phyloP scores from a whole-genome alignment of 78 protist genomes.

The Bodo saltans region DNA sequence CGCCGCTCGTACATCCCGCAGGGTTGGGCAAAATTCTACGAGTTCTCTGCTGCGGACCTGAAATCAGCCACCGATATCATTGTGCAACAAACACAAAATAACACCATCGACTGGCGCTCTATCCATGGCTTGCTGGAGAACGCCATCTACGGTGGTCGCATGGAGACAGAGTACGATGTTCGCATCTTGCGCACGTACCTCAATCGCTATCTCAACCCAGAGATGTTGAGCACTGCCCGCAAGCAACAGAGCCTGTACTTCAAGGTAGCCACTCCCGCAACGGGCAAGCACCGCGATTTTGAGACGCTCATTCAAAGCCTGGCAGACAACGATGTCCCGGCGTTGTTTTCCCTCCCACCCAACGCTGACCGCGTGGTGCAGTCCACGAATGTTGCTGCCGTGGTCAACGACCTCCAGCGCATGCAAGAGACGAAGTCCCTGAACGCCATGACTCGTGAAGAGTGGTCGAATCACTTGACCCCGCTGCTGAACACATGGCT shows the following conservation, averaged over 20 bases:
- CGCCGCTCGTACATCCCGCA: slow-evolving; percentile 78
- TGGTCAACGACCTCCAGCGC: slow-evolving; percentile 10
- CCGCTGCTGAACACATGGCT: slow-evolving; percentile 33
- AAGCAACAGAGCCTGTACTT: not conserved
- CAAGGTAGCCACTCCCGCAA: slow-evolving; percentile 1
- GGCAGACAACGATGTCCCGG: slow-evolving; percentile 56
- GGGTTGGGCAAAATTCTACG: slow-evolving; percentile 80
- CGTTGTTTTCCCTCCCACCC: slow-evolving; percentile 64
- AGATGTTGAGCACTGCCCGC: not conserved
- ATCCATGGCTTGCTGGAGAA: slow-evolving; percentile 52
- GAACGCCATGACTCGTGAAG: not conserved
- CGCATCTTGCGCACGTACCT: slow-evolving; percentile 61
- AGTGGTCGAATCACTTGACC: slow-evolving; percentile 30
- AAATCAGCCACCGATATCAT: slow-evolving; percentile 57
- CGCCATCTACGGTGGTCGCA: slow-evolving; percentile 72
- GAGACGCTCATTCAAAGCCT: slow-evolving; percentile 4
- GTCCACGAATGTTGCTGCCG: not conserved
- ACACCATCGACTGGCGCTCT: slow-evolving; percentile 46
- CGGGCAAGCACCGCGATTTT: not conserved
- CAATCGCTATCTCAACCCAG: not conserved
- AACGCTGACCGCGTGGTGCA: slow-evolving; percentile 61
- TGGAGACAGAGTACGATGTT: slow-evolving; percentile 57
- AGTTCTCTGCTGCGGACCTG: slow-evolving; percentile 67
- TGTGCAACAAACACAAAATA: slow-evolving; percentile 1
- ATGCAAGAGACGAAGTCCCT: not conserved